phyloP scores from a whole-genome alignment of 768 basidiomycete genomes.

The Lentinula edodes region DNA sequence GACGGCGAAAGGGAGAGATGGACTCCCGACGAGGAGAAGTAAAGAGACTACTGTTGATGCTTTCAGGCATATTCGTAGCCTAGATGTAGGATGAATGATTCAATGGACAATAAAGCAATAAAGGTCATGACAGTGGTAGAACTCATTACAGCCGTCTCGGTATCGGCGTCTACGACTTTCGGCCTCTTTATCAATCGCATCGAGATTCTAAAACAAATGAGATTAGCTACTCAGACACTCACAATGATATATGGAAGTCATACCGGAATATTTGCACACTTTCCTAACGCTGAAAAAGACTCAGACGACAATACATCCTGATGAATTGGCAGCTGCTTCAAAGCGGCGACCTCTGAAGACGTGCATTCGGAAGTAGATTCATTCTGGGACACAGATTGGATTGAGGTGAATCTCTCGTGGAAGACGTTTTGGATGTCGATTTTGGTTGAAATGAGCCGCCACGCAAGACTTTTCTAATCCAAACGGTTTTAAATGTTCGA shows the following conservation, averaged over 20 bases:
- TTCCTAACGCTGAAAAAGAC: not conserved
- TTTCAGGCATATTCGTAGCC: not conserved
- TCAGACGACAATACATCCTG: not conserved
- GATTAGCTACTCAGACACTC: not conserved
- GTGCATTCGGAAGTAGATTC: not conserved
- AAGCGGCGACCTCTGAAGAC: not conserved
- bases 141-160: not conserved
- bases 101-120: not conserved
- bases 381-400: not conserved
- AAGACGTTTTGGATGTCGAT: not conserved
- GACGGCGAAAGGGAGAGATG: not conserved
- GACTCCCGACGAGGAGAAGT: not conserved
- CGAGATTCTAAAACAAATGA: not conserved
- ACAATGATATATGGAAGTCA: not conserved
- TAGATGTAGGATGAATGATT: not conserved
- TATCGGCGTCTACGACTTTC: not conserved
- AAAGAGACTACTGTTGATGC: not conserved
- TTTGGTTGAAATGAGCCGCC: not conserved
- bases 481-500: no score
- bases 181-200: not conserved
- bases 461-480: no score
- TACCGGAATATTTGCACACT: not conserved
- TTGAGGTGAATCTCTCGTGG: not conserved
- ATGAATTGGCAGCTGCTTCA: not conserved
- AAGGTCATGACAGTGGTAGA: not conserved